These are phyloP conservation scores for Rhazya stricta DNA, from an alignment of 257 asterid species.

Conservation along the genomic window DNA sequence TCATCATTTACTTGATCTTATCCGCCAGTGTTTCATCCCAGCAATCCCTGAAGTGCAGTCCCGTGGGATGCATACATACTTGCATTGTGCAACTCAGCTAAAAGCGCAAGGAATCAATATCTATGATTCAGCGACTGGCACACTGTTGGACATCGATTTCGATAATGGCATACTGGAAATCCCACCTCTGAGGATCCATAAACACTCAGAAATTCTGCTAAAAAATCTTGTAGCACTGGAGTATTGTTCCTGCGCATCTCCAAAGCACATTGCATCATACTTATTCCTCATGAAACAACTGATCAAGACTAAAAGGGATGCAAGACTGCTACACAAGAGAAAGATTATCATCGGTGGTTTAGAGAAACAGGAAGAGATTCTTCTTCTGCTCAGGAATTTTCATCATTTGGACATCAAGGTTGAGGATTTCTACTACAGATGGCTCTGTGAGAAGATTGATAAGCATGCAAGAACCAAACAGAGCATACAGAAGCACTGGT, in stretches of 20 bases:
- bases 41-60: constrained; percentile 29
- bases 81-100: constrained; percentile 50
- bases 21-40: constrained; percentile 59
- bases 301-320: constrained; percentile 29
- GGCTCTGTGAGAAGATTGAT: constrained; percentile 34
- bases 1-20: constrained; percentile 65
- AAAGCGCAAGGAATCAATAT: constrained; percentile 60
- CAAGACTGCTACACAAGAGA: constrained; percentile 25
- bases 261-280: constrained; percentile 76
- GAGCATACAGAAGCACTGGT: not conserved
- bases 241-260: constrained; percentile 52
- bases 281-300: constrained; percentile 34
- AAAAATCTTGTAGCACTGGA: constrained; percentile 77
- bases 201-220: constrained; percentile 57
- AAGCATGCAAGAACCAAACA: constrained; percentile 3
- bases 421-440: constrained; percentile 41
- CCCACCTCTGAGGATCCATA: constrained; percentile 62
- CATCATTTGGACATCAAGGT: constrained; percentile 19
- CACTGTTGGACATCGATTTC: constrained; percentile 51
- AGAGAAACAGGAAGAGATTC: constrained; percentile 30
- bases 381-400: constrained; percentile 21
- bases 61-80: not conserved
- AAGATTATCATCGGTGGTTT: constrained; percentile 25
- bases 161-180: constrained; percentile 53
- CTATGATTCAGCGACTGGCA: constrained; percentile 28